Evolutionary conservation across 768 basidiomycete species (phyloP).

Genomic region (Podaxis sp.): DNA sequence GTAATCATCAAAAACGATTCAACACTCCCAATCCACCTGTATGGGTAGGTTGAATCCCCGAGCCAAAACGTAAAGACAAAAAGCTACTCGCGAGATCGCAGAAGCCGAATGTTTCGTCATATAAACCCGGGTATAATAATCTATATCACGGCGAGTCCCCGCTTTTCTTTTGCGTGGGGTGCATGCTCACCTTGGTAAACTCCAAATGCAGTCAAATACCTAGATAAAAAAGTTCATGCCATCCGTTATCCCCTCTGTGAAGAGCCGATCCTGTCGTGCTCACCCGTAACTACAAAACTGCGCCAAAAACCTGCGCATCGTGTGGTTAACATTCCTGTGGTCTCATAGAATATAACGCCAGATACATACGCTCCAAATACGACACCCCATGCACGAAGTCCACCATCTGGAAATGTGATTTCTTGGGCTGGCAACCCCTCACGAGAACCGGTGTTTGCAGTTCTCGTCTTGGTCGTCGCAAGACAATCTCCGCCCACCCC

Average conservation of each 20-base stretch:
- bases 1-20: slow-evolving; percentile 44
- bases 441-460: no score
- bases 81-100: slow-evolving; percentile 35
- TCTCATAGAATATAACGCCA: no score
- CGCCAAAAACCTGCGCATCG: slow-evolving; percentile 29
- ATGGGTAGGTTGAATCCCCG: not conserved
- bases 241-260: not conserved
- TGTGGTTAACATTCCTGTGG: no score
- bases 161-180: not conserved
- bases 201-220: slow-evolving; percentile 39
- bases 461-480: not conserved
- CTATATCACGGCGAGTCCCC: slow-evolving; percentile 19
- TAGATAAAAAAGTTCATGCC: slow-evolving; percentile 11
- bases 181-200: slow-evolving; percentile 39
- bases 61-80: not conserved
- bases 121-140: slow-evolving; percentile 38
- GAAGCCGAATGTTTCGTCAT: slow-evolving; percentile 36
- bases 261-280: not conserved
- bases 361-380: slow-evolving; percentile 7
- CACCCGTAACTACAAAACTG: slow-evolving; percentile 41
- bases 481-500: not conserved
- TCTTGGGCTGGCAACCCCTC: no score
- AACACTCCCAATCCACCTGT: slow-evolving; percentile 32
- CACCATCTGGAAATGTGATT: slow-evolving; percentile 3
- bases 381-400: slow-evolving; percentile 4